A percentile compares a stretch with the other conserved stretches of the same genome.
phyloP scores from a whole-genome alignment of 1,284 basidiomycete genomes.

The Apiotrichum brassicae region DNA sequence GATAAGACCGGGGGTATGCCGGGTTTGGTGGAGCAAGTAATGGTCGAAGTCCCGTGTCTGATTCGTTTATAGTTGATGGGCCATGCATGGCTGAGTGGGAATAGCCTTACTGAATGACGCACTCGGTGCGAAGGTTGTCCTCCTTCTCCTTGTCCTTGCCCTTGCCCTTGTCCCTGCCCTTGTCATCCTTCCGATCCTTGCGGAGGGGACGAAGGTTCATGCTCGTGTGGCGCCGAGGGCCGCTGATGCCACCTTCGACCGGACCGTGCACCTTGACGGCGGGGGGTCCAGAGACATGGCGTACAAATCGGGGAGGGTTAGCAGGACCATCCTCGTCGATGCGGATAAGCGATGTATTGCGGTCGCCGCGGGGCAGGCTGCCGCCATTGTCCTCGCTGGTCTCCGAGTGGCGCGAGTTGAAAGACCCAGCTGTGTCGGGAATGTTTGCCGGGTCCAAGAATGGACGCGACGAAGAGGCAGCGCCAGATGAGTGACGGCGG shows the following conservation, averaged over 20 bases:
- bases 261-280: neutral
- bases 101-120: neutral
- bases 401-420: conserved; percentile 14
- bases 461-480: conserved; percentile 2
- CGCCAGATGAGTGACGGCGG: conserved; percentile 4
- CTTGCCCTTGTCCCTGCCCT: neutral
- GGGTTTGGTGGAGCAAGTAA: neutral
- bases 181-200: neutral
- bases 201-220: neutral
- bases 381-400: conserved; percentile 10
- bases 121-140: neutral
- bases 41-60: neutral
- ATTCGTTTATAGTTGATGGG: neutral
- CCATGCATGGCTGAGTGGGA: too few relatives aligned
- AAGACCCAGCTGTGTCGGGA: conserved; percentile 4
- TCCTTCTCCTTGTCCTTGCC: neutral
- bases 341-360: conserved; percentile 11
- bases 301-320: neutral
- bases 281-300: neutral
- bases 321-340: conserved; percentile 19
- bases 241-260: neutral
- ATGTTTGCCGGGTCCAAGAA: neutral
- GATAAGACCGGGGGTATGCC: neutral
- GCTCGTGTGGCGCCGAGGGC: neutral
- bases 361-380: conserved; percentile 6